A percentile compares a stretch with the other conserved stretches of the same genome.
Evolutionary conservation across 2,329 filamentous ascomycete species (phyloP).

Genomic region (Myrmaecium sp.): DNA sequence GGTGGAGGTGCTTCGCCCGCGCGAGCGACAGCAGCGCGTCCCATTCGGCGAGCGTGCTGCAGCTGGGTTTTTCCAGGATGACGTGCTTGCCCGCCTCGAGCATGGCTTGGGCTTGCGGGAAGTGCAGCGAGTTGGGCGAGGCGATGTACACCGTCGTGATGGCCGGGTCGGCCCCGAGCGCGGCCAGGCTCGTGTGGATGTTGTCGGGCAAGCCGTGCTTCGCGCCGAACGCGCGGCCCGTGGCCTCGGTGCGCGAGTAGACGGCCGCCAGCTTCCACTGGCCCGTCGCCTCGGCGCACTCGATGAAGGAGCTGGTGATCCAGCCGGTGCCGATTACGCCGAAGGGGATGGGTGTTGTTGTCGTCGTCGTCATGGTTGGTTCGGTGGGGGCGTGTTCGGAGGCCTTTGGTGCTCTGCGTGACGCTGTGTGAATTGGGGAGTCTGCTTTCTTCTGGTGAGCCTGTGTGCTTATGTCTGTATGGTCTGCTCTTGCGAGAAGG

Average conservation of each 20-base stretch:
- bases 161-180: slow-evolving; percentile 20
- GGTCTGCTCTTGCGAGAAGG: no score
- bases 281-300: slow-evolving; percentile 23
- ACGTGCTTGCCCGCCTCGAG: slow-evolving; percentile 30
- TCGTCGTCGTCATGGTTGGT: background rate
- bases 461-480: no score
- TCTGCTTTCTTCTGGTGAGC: no score
- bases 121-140: slow-evolving; percentile 31
- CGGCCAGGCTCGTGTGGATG: slow-evolving; percentile 23
- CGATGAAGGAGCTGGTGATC: slow-evolving; percentile 33
- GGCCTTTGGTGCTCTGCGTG: no score
- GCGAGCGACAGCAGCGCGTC: slow-evolving; percentile 26
- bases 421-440: background rate
- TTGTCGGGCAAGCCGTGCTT: slow-evolving; percentile 20
- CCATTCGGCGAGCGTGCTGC: slow-evolving; percentile 25
- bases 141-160: slow-evolving; percentile 31
- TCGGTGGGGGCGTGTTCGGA: background rate
- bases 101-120: slow-evolving; percentile 26
- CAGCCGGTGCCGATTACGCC: slow-evolving; percentile 31
- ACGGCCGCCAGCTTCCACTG: slow-evolving; percentile 28
- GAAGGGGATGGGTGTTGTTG: slow-evolving; percentile 20
- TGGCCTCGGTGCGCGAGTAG: slow-evolving; percentile 28
- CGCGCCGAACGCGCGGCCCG: slow-evolving; percentile 25
- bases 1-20: slow-evolving; percentile 22
- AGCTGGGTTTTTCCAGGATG: slow-evolving; percentile 33